Percentiles rank a stretch among this genome's conserved stretches.
Conservation (phyloP, 306 rosid species). For the Parietaria judaica region DNA sequence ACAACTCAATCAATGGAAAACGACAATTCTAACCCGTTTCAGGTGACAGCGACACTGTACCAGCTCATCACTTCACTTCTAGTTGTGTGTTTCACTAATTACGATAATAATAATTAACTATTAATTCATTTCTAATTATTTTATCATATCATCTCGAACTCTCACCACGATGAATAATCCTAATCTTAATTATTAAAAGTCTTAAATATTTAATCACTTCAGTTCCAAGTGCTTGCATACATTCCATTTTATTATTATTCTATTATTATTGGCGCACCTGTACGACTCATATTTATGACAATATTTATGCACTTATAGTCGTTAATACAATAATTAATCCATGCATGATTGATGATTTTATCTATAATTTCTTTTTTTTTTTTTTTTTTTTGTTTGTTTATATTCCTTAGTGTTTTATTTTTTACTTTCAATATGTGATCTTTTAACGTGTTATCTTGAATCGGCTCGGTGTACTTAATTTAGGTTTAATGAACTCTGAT, state of each 20-base stretch:
- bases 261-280: slow-evolving; percentile 10
- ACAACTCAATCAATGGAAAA: not conserved
- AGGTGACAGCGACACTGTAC: slow-evolving; percentile 12
- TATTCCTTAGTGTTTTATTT: no score
- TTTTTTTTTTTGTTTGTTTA: no score
- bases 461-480: no score
- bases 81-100: not conserved
- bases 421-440: no score
- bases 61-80: not conserved
- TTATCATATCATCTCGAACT: not conserved
- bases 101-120: no score
- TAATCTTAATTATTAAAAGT: not conserved
- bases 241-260: not conserved
- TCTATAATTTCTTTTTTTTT: no score
- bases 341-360: no score
- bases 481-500: no score
- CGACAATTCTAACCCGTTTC: slow-evolving; percentile 7
- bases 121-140: not conserved
- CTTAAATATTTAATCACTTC: not conserved
- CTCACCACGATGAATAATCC: no score
- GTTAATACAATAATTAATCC: slow-evolving; percentile 1
- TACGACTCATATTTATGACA: not conserved
- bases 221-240: not conserved
- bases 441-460: no score
- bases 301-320: slow-evolving; percentile 10